phyloP scores from a whole-genome alignment of 73 alveolate genomes.

The Breviolum minutum region DNA sequence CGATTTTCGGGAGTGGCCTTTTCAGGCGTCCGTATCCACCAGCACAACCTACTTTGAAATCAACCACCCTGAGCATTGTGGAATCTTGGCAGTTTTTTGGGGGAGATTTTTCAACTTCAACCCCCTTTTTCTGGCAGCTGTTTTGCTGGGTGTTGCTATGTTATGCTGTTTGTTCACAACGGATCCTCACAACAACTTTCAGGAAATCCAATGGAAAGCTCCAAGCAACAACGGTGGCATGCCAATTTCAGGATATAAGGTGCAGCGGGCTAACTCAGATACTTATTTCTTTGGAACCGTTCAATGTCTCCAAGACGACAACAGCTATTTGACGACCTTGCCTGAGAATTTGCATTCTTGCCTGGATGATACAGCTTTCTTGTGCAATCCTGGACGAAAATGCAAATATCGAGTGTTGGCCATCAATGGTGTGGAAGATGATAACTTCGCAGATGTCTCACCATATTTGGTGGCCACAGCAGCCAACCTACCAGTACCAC shows the following conservation, averaged over 20 bases:
- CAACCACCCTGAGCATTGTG: conserved; percentile 38
- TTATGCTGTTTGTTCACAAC: neutral
- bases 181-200: neutral
- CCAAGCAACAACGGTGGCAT: conserved; percentile 87
- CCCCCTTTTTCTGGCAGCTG: neutral
- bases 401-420: conserved; percentile 87
- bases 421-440: conserved; percentile 90
- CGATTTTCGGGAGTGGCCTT: neutral
- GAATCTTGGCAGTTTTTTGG: neutral
- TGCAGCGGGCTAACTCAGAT: conserved; percentile 67
- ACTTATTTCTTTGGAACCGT: conserved; percentile 74
- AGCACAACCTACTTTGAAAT: conserved; percentile 61
- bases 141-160: neutral
- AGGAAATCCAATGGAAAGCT: conserved; percentile 85
- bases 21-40: conserved; percentile 91
- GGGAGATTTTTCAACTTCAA: neutral
- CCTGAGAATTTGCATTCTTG: conserved; percentile 67
- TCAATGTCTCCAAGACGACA: conserved; percentile 52
- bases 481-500: conserved; percentile 65
- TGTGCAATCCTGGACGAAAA: conserved; percentile 2
- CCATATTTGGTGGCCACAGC: conserved; percentile 88
- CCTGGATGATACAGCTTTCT: conserved; percentile 43
- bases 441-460: conserved; percentile 89
- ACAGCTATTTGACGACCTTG: conserved; percentile 34
- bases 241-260: conserved; percentile 84